Base-by-base conservation (phyloP, 768 basidiomycete genomes). In the Pleurotus platypus region DNA sequence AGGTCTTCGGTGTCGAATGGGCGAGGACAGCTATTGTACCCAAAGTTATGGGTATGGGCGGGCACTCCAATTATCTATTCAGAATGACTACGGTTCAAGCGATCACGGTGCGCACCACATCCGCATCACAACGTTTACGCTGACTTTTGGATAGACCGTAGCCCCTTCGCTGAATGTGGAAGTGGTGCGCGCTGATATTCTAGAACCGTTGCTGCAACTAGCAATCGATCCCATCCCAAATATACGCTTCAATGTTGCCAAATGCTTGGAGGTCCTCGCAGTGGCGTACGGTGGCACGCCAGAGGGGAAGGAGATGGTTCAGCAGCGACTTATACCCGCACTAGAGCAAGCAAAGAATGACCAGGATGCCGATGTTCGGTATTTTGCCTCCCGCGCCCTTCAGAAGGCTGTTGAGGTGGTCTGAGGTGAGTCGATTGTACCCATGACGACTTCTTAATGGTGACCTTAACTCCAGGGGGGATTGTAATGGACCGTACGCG, bases 81-180 rank as follows among this genome's bases (percentile, higher is more conserved):
- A 80, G 97, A 66, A 97, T 99, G 94, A 99, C 97, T 2, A 98
- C 97, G 13, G 93, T 98, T 45, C 94, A 98, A 71, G 96, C 96
- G 30, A 95, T 99, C 66, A 95, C 93, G 66, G 96, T 98, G 69
- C 60, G 87, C 16, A 30, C 56, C 45, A 61, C 47, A 39, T 49
- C 4, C 13, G 9, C 30, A 35, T 35, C 2, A 11, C 30, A 9
- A 3, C 30, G 9, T 35, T 35, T 24, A 26, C 60, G 18, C 46
- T 37, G 60, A 20, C 60, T 54, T 43, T 37, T 55, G 49, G 49
- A 39, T 58, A 98, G 96, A 95, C 92, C n/a, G 96, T 99, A 65
- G 86, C 92, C 5, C 92, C 97, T 0, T 90, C 92, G 12, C 77
- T 99, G 64, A 90, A 82, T 61, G 71, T 92, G 60, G 85, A 93